Percentiles rank a stretch among this genome's conserved stretches.
phyloP scores from a whole-genome alignment of 2,329 filamentous ascomycete species.

The Calonectria ilicicola region DNA sequence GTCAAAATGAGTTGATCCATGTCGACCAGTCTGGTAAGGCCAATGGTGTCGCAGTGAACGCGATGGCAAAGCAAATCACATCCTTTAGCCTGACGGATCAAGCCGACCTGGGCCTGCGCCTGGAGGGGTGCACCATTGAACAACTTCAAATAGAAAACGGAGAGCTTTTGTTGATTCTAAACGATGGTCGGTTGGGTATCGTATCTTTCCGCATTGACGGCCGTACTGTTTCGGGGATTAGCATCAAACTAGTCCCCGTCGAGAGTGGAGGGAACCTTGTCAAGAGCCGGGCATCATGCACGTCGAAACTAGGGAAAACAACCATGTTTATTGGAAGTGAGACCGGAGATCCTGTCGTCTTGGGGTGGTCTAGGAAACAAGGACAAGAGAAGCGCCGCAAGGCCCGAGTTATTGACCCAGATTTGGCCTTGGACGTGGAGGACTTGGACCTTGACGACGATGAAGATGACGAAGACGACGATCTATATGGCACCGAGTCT shows the following conservation, averaged over 20 bases:
- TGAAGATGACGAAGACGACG: conserved; percentile 74
- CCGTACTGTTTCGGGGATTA: conserved; percentile 88
- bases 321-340: conserved; percentile 89
- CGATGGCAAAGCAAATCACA: conserved; percentile 85
- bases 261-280: conserved; percentile 75
- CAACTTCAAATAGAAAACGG: conserved; percentile 80
- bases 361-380: conserved; percentile 82
- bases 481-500: conserved; percentile 72
- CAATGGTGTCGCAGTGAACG: conserved; percentile 92
- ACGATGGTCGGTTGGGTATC: conserved; percentile 79
- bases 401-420: conserved; percentile 67
- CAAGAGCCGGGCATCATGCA: conserved; percentile 73
- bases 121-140: conserved; percentile 86
- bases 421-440: conserved; percentile 62
- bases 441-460: conserved; percentile 69
- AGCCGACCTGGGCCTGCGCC: conserved; percentile 79
- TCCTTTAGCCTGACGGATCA: conserved; percentile 90
- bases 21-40: conserved; percentile 96
- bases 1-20: conserved; percentile 91
- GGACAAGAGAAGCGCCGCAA: conserved; percentile 74
- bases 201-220: conserved; percentile 90
- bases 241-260: conserved; percentile 72
- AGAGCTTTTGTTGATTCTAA: conserved; percentile 86
- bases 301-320: conserved; percentile 75
- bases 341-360: conserved; percentile 80